Base-by-base conservation (phyloP, 1,284 basidiomycete species). In the Mycena sp. region DNA sequence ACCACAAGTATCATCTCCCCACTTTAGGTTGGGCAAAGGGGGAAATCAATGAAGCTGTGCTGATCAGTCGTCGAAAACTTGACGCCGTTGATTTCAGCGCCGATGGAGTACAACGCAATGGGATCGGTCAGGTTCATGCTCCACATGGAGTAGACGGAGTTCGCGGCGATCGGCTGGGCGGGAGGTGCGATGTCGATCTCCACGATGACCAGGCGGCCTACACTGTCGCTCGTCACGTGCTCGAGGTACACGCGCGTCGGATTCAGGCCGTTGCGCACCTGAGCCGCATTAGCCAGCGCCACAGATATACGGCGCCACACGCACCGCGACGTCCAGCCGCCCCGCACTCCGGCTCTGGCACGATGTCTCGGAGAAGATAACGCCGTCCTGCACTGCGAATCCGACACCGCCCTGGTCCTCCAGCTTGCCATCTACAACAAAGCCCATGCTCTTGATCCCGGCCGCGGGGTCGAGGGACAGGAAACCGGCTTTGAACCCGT, bases 1-100 rank as follows among this genome's bases (percentile, higher is more conserved):
- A n/a, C n/a, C n/a, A n/a, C n/a, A n/a, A n/a, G n/a, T n/a, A n/a
- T n/a, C n/a, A n/a, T n/a, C n/a, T n/a, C n/a, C n/a, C n/a, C n/a
- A n/a, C n/a, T n/a, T 57, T n/a, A 57, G 45, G 55, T 40, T 41
- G 37, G 45, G 38, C 56, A 58, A 49, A 46, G 43, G 23, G 53
- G 53, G 14, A 35, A 14, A 14, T 7, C 32, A 35, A 14, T 7
- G 9, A 35, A 35, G 9, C 9, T 7, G 32, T 7, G 7, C 7
- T 35, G 32, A 9, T 9, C 9, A 14, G 32, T 14, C 32, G 14
- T 35, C 14, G 32, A 35, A 14, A 14, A 35, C 32, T 35, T 35
- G 32, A 35, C 32, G 14, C 32, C 32, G 32, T 35, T 14, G 7
- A 35, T 35, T 14, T 35, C 32, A 9, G 32, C 32, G 7, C 32